phyloP scores from a whole-genome alignment of 179 eudicot species.

The Beta lomatogona region DNA sequence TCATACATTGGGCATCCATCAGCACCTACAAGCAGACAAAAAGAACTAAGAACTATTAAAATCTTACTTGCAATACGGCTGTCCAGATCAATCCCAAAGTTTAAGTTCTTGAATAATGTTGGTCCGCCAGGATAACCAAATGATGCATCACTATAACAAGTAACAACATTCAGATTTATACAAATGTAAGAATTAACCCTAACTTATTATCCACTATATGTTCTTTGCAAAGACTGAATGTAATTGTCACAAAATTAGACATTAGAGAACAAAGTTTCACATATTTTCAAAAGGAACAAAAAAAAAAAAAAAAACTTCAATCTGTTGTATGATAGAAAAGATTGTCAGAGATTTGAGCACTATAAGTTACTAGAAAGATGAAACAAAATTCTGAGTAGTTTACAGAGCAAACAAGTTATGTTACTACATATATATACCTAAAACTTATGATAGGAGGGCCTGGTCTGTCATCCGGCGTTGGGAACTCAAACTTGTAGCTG shows the following conservation, averaged over 20 bases:
- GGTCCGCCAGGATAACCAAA: slow-evolving; percentile 99
- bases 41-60: slow-evolving; percentile 13
- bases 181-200: neutral
- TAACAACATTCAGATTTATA: slow-evolving; percentile 32
- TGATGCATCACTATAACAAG: slow-evolving; percentile 81
- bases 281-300: neutral
- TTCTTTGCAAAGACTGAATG: neutral
- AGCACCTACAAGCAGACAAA: slow-evolving; percentile 21
- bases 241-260: neutral
- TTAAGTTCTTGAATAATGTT: slow-evolving; percentile 79
- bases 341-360: neutral
- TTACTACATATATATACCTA: slow-evolving; percentile 52
- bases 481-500: slow-evolving; percentile 99
- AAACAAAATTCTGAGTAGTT: slow-evolving; percentile 1
- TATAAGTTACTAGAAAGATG: neutral
- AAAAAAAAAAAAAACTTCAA: neutral
- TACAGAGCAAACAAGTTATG: slow-evolving; percentile 3
- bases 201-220: neutral
- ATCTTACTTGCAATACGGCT: slow-evolving; percentile 96
- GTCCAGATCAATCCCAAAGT: slow-evolving; percentile 97
- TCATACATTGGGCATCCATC: neutral
- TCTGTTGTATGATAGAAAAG: neutral
- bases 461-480: slow-evolving; percentile 98
- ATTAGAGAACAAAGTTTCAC: neutral
- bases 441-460: slow-evolving; percentile 98